Conservation (phyloP, 257 asterid species). For the Lantana camara region DNA sequence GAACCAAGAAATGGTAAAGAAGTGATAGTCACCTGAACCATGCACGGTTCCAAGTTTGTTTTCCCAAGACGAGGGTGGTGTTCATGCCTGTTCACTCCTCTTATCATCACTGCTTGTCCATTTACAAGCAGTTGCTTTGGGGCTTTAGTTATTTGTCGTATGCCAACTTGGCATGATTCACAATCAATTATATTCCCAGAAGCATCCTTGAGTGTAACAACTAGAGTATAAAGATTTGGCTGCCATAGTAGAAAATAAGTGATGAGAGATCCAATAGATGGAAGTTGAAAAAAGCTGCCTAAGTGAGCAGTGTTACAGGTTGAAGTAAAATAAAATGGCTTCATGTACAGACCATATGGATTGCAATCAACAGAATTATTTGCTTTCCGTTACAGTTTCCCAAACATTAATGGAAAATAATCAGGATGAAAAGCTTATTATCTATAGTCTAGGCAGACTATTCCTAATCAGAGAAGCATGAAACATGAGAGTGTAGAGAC, state of each 20-base stretch:
- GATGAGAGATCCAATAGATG: slow-evolving; percentile 25
- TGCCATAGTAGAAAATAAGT: slow-evolving; percentile 43
- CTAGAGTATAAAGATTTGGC: slow-evolving; percentile 95
- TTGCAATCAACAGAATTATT: not conserved
- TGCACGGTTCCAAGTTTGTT: slow-evolving; percentile 93
- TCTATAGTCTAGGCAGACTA: too few species aligned
- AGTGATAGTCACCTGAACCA: slow-evolving; percentile 75
- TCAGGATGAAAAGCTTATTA: not conserved
- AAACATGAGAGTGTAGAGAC: not conserved
- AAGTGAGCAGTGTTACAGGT: not conserved
- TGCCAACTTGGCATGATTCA: slow-evolving; percentile 93
- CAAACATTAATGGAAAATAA: slow-evolving; percentile 3
- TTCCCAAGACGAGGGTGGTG: slow-evolving; percentile 98
- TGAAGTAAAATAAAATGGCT: not conserved
- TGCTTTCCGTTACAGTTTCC: not conserved
- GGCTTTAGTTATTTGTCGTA: slow-evolving; percentile 76
- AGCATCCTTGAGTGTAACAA: slow-evolving; percentile 83
- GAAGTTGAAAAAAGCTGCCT: not conserved
- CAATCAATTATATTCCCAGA: slow-evolving; percentile 79
- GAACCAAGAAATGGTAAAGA: slow-evolving; percentile 20
- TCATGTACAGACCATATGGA: not conserved
- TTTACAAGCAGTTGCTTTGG: slow-evolving; percentile 92
- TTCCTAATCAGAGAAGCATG: too few species aligned
- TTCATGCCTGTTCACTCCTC: slow-evolving; percentile 98
- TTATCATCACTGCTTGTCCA: slow-evolving; percentile 86